Evolutionary conservation across 495 filamentous ascomycete genomes (phyloP).

Genomic region (Bacidia gigantensis): DNA sequence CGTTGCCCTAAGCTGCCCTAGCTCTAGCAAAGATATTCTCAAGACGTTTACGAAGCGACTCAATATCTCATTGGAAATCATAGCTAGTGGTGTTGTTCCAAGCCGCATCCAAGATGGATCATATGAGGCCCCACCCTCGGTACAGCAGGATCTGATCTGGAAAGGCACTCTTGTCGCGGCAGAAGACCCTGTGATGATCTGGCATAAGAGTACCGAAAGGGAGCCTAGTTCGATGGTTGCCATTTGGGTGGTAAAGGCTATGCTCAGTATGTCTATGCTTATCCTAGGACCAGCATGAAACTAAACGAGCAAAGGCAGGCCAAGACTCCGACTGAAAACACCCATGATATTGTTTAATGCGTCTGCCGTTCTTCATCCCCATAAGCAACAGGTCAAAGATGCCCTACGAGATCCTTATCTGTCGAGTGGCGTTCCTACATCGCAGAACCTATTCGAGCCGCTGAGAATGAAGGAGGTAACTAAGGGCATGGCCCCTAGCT

Average conservation of each 20-base stretch:
- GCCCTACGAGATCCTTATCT: constrained; percentile 57
- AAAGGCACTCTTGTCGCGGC: constrained; percentile 43
- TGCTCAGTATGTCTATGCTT: constrained; percentile 38
- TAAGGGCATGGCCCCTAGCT: constrained; percentile 49
- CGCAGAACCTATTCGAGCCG: constrained; percentile 69
- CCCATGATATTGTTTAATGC: constrained; percentile 65
- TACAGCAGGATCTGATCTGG: constrained; percentile 51
- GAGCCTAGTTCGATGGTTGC: constrained; percentile 47
- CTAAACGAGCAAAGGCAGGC: constrained; percentile 36
- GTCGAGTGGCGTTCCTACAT: constrained; percentile 57
- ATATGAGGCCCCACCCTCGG: constrained; percentile 6
- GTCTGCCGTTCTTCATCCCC: constrained; percentile 51
- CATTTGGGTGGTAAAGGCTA: constrained; percentile 71
- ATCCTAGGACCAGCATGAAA: neutral
- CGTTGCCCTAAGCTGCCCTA: constrained; percentile 54
- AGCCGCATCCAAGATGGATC: constrained; percentile 27
- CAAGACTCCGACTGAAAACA: constrained; percentile 63
- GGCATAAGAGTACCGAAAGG: constrained; percentile 38
- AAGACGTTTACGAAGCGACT: constrained; percentile 48
- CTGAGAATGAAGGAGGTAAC: constrained; percentile 57
- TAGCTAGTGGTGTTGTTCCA: constrained; percentile 47
- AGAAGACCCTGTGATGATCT: constrained; percentile 48
- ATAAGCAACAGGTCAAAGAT: constrained; percentile 35
- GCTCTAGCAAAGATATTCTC: constrained; percentile 43
- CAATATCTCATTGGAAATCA: constrained; percentile 54